phyloP scores from a whole-genome alignment of 1,139 yeast species.

The Saccharomyces hybrid region DNA sequence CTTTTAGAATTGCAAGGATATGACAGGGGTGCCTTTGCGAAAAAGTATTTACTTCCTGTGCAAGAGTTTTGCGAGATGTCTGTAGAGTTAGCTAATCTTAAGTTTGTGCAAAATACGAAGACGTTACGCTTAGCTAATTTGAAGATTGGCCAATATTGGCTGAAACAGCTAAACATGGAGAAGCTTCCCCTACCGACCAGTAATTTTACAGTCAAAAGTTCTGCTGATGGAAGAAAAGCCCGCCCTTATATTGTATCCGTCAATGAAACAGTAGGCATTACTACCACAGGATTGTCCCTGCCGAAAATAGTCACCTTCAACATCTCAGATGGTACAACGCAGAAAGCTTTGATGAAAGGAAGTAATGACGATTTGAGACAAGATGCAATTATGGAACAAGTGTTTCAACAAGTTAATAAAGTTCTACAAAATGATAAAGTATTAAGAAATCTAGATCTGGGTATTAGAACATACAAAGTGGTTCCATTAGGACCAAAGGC shows the following conservation, averaged over 20 bases:
- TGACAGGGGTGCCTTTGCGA: conserved; percentile 15
- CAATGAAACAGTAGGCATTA: conserved; percentile 44
- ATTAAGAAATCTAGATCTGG: conserved; percentile 48
- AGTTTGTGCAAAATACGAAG: conserved; percentile 33
- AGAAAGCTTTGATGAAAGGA: conserved; percentile 63
- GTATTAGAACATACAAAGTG: conserved; percentile 78
- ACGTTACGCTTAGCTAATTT: conserved; percentile 35
- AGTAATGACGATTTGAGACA: conserved; percentile 90
- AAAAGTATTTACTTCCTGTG: conserved; percentile 35
- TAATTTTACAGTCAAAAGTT: conserved; percentile 36
- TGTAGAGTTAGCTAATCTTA: conserved; percentile 44
- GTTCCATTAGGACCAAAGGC: conserved; percentile 82
- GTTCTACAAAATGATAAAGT: conserved; percentile 51
- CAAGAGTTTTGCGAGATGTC: conserved; percentile 45
- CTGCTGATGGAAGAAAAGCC: conserved; percentile 33
- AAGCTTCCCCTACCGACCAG: conserved; percentile 66
- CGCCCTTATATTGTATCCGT: conserved; percentile 44
- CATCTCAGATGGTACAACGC: conserved; percentile 50
- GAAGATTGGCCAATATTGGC: conserved; percentile 51
- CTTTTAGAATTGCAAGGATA: conserved; percentile 33
- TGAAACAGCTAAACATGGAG: conserved; percentile 37
- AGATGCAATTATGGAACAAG: conserved; percentile 97
- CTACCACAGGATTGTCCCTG: conserved; percentile 74
- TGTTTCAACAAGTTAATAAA: conserved; percentile 77
- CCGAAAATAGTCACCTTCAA: conserved; percentile 65